Percentiles rank a stretch among this genome's conserved stretches.
phyloP scores from a whole-genome alignment of 2,329 filamentous ascomycete species.

The Botrytis medusae region DNA sequence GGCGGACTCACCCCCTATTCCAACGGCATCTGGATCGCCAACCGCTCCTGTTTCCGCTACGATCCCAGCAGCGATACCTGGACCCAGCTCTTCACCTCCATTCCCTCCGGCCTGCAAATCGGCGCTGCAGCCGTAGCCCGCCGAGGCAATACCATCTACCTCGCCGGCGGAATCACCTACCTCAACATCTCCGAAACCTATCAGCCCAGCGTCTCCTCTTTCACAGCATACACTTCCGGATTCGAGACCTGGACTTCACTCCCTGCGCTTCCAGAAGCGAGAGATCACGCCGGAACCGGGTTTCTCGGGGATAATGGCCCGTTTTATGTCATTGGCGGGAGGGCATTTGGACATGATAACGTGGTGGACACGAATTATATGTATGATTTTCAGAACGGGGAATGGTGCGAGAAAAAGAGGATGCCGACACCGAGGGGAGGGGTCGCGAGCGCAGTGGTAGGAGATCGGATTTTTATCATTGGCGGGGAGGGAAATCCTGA shows the following conservation, averaged over 20 bases:
- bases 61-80: constrained; percentile 13
- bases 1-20: constrained; percentile 39
- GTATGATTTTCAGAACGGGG: constrained; percentile 36
- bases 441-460: constrained; percentile 34
- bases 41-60: constrained; percentile 23
- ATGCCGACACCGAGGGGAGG: constrained; percentile 45
- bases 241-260: constrained; percentile 36
- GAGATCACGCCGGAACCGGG: constrained; percentile 41
- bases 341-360: constrained; percentile 37
- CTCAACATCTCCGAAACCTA: neutral
- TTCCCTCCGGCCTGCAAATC: constrained; percentile 30
- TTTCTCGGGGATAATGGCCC: constrained; percentile 29
- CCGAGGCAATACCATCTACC: constrained; percentile 38
- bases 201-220: constrained; percentile 20
- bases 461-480: constrained; percentile 40
- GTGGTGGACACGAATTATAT: constrained; percentile 42
- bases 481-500: constrained; percentile 43
- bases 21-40: constrained; percentile 21
- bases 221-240: constrained; percentile 40
- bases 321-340: constrained; percentile 40
- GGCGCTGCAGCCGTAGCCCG: constrained; percentile 42
- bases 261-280: constrained; percentile 39
- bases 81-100: constrained; percentile 27
- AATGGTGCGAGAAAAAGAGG: constrained; percentile 35
- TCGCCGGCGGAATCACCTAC: constrained; percentile 43